These are phyloP conservation scores for Wickerhamomyces alni DNA, from an alignment of 805 yeast species.

Conservation along the genomic window DNA sequence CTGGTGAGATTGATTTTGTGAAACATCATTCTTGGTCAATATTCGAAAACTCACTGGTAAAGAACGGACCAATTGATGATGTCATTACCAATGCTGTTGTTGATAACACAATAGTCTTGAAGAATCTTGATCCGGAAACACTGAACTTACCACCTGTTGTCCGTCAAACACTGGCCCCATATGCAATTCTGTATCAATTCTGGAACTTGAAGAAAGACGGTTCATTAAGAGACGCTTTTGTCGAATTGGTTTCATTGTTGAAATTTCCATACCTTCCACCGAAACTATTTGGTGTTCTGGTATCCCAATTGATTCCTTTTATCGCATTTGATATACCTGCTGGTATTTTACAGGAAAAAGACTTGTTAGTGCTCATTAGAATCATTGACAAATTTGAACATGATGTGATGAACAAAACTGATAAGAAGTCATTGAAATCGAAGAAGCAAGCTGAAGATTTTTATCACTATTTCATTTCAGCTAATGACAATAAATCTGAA, in stretches of 20 bases:
- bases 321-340: constrained; percentile 21
- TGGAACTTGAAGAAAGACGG: constrained; percentile 28
- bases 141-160: constrained; percentile 46
- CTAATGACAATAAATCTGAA: constrained; percentile 1
- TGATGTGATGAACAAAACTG: constrained; percentile 1
- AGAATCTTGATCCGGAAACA: constrained; percentile 19
- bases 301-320: constrained; percentile 43
- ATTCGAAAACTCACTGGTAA: constrained; percentile 52
- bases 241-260: constrained; percentile 33
- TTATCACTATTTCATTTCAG: constrained; percentile 13
- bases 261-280: constrained; percentile 48
- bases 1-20: constrained; percentile 49
- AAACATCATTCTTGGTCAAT: constrained; percentile 51
- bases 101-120: constrained; percentile 27
- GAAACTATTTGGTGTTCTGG: constrained; percentile 41
- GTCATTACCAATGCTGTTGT: constrained; percentile 47
- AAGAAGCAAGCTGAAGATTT: constrained; percentile 14
- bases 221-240: constrained; percentile 23
- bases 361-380: constrained; percentile 15
- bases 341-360: constrained; percentile 15
- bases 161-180: constrained; percentile 66
- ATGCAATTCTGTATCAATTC: constrained; percentile 54
- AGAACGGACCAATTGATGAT: constrained; percentile 51
- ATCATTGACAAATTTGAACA: constrained; percentile 19
- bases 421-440: constrained; percentile 11